These are phyloP conservation scores for Radiomyces spectabilis DNA, from an alignment of 192 early-diverging fungal genomes.

Conservation along the genomic window DNA sequence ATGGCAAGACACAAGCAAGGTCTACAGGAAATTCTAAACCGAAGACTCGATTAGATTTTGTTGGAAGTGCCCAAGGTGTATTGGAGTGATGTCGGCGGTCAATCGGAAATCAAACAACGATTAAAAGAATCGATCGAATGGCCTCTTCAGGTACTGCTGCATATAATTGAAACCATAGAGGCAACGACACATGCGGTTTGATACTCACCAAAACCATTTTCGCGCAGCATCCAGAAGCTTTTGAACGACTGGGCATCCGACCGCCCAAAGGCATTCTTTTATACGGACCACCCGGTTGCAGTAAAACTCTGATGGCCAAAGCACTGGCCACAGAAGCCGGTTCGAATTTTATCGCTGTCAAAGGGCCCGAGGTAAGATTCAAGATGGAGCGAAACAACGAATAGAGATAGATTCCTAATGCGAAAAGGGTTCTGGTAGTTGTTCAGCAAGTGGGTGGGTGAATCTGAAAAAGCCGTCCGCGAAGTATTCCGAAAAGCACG, in stretches of 20 bases:
- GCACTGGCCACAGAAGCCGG: constrained; percentile 94
- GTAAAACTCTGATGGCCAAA: constrained; percentile 96
- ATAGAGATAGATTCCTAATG: background rate
- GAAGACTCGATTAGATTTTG: constrained; percentile 44
- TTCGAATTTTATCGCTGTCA: constrained; percentile 96
- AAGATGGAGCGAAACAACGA: background rate
- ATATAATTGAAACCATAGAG: too few relatives aligned
- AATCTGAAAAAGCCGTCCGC: constrained; percentile 93
- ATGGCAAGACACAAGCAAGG: too few relatives aligned
- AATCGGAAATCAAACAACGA: constrained; percentile 82
- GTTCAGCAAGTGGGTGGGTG: constrained; percentile 99
- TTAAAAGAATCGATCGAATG: constrained; percentile 96
- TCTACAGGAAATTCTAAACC: too few relatives aligned
- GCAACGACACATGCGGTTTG: too few relatives aligned
- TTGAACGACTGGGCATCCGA: constrained; percentile 79
- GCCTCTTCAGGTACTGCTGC: constrained; percentile 87
- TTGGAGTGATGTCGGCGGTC: constrained; percentile 95
- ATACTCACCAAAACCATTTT: too few relatives aligned
- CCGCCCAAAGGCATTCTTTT: constrained; percentile 97
- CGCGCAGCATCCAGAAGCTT: constrained; percentile 78
- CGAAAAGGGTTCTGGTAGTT: constrained; percentile 40
- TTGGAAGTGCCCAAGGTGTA: constrained; percentile 89
- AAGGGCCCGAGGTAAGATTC: constrained; percentile 95
- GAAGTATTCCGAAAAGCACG: constrained; percentile 94
- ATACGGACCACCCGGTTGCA: constrained; percentile 97